Evolutionary conservation across 192 early-diverging fungal species (phyloP), one percentile per base, ranked within the genome.

Genomic region (Rhizophagus clarus): DNA sequence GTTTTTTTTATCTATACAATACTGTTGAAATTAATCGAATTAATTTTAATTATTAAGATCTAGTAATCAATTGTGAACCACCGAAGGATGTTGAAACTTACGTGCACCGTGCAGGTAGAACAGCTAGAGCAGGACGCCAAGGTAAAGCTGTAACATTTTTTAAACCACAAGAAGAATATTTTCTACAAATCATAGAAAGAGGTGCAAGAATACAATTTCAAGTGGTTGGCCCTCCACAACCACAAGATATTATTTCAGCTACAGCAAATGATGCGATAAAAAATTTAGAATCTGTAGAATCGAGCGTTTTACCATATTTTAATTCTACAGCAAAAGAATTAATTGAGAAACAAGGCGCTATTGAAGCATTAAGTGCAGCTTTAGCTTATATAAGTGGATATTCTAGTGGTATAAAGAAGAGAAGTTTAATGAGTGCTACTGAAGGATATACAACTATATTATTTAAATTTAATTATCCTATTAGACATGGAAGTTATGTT

Each of bases 31-130:
- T 28, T 29, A 29, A 15, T 56, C 26, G 14, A 4, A 28, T 31
- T 7, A 14, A 31, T 17, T 51, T 74, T 31, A 34, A 61, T n/a
- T 32, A 61, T 7, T 45, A 11, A 75, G 97, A 98, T 89, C 86
- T 99, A 49, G 97, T 99, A 26, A 95, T 99, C 88, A 98, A 99
- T 87, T 93, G 92, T 81, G 96, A 98, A 80, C 97, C 96, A 62
- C 97, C 96, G 75, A 90, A 91, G 83, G 97, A 99, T 83, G 89
- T 96, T 26, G 96, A 99, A 82, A 91, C 93, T 28, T 99, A 98
- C 83, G 95, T 99, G 63, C 97, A 99, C 87, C 93, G 97, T 72
- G 95, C 94, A 61, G 97, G 97, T 24, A 91, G 97, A 83, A 98
- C 97, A 2, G 97, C 96, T 47, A 95, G 97, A 84, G 96, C 96